Conservation (phyloP, 805 yeast species). For the Schwanniomyces yamadae region DNA sequence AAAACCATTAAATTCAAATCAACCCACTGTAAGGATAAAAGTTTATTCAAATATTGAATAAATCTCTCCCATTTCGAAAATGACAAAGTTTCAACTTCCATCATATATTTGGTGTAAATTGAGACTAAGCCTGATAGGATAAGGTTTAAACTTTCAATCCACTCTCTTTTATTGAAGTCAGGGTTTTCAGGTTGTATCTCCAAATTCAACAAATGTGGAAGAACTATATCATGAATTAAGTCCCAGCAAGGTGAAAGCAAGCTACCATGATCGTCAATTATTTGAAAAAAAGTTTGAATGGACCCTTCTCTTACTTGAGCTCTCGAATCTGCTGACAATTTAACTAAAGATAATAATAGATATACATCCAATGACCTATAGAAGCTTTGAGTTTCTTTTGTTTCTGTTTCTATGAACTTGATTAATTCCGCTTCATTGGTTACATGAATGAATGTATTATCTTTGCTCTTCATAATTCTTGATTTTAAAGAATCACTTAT, state of each 20-base stretch:
- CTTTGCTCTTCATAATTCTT: conserved; percentile 11
- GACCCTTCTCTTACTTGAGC: conserved; percentile 88
- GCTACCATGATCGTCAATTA: conserved; percentile 68
- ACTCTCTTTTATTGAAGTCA: conserved; percentile 33
- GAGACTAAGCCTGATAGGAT: conserved; percentile 66
- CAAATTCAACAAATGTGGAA: conserved; percentile 47
- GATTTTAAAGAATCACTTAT: conserved; percentile 67
- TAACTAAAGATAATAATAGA: conserved; percentile 59
- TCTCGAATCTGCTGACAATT: conserved; percentile 61
- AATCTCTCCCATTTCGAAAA: conserved; percentile 56
- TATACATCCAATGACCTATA: conserved; percentile 33
- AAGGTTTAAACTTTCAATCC: conserved; percentile 62
- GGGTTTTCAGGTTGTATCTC: conserved; percentile 20
- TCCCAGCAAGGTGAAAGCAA: conserved; percentile 60
- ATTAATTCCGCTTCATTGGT: conserved; percentile 9
- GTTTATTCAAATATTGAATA: conserved; percentile 45
- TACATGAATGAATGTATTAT: not conserved
- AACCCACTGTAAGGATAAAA: conserved; percentile 43
- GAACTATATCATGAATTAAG: conserved; percentile 60
- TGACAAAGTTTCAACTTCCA: conserved; percentile 25
- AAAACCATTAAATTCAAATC: conserved; percentile 58
- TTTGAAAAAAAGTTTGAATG: conserved; percentile 81
- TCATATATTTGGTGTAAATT: conserved; percentile 54
- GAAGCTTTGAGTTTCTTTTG: conserved; percentile 8
- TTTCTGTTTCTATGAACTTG: conserved; percentile 7